Conservation (phyloP, 495 filamentous ascomycete species). For the Penicillium manginii region DNA sequence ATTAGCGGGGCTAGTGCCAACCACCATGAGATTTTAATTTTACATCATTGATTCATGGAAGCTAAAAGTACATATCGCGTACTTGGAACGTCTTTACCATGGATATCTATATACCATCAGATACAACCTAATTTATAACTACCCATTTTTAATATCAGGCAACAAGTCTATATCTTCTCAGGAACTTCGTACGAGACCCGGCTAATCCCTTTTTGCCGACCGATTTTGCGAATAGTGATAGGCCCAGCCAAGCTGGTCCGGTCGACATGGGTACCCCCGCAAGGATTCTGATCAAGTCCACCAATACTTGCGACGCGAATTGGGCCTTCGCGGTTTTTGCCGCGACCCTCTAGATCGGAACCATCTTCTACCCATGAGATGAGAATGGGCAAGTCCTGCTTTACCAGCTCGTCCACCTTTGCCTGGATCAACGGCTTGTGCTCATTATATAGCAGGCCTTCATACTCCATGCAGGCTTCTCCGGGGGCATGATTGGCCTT, state of each 20-base stretch:
- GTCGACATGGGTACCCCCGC: conserved; percentile 66
- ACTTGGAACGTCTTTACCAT: not conserved
- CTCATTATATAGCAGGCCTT: conserved; percentile 61
- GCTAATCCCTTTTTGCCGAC: conserved; percentile 59
- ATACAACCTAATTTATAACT: not conserved
- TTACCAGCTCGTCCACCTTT: conserved; percentile 57
- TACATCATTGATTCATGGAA: not conserved
- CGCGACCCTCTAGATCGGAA: conserved; percentile 47
- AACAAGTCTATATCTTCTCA: conserved; percentile 1
- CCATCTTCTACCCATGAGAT: conserved; percentile 51
- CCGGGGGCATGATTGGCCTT: conserved; percentile 68
- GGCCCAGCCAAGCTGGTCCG: conserved; percentile 54
- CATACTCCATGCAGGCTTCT: conserved; percentile 62
- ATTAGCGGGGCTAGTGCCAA: not conserved
- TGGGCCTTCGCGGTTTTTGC: conserved; percentile 40
- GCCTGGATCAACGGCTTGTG: conserved; percentile 60
- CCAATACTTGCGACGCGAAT: conserved; percentile 56
- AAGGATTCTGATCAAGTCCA: conserved; percentile 63
- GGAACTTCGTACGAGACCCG: conserved; percentile 57
- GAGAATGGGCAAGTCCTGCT: conserved; percentile 52
- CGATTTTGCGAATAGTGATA: conserved; percentile 63
- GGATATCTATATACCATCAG: not conserved
- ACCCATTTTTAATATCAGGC: not conserved
- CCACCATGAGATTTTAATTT: not conserved
- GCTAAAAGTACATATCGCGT: not conserved